A percentile compares a stretch with the other conserved stretches of the same genome.
Evolutionary conservation across 805 yeast genomes (phyloP).

Genomic region (Blastobotrys mokoenaii): DNA sequence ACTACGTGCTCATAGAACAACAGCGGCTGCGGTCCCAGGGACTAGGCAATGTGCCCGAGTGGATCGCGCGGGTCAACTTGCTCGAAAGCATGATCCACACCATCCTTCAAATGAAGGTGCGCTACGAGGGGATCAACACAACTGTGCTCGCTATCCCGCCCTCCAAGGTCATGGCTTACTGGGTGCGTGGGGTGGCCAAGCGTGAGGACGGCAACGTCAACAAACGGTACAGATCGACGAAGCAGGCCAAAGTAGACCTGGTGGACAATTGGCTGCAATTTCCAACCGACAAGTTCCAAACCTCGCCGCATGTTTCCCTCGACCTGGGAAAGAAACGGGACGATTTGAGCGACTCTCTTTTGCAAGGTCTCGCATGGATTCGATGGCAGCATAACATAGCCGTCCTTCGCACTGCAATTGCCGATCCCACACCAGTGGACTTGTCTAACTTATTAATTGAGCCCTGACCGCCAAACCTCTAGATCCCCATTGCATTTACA

Average conservation of each 20-base stretch:
- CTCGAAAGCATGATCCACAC: conserved; percentile 44
- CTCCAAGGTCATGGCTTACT: conserved; percentile 18
- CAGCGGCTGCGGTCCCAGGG: conserved; percentile 49
- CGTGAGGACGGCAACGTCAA: not conserved
- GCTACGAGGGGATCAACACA: conserved; percentile 5
- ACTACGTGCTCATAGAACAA: conserved; percentile 43
- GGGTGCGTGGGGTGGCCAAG: conserved; percentile 12
- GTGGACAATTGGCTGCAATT: conserved; percentile 15
- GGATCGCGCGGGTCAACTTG: conserved; percentile 44
- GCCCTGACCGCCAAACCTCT: too few species aligned
- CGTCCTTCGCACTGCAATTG: not conserved
- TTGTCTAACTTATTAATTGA: too few species aligned
- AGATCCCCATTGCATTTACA: too few species aligned
- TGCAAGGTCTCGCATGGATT: conserved; percentile 49
- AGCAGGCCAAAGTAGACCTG: conserved; percentile 17
- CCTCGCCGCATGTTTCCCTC: not conserved
- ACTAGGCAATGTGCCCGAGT: conserved; percentile 39
- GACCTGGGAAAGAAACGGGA: conserved; percentile 39
- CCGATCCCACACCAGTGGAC: not conserved
- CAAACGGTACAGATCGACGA: conserved; percentile 17
- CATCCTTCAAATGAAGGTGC: conserved; percentile 10
- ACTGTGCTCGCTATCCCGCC: conserved; percentile 21
- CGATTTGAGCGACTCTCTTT: conserved; percentile 57
- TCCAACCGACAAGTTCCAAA: not conserved
- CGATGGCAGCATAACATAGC: conserved; percentile 33